Percentiles rank a stretch among this genome's conserved stretches.
Evolutionary conservation across 2,329 filamentous ascomycete species (phyloP).

Genomic region (Verticillium zaregamsianum): DNA sequence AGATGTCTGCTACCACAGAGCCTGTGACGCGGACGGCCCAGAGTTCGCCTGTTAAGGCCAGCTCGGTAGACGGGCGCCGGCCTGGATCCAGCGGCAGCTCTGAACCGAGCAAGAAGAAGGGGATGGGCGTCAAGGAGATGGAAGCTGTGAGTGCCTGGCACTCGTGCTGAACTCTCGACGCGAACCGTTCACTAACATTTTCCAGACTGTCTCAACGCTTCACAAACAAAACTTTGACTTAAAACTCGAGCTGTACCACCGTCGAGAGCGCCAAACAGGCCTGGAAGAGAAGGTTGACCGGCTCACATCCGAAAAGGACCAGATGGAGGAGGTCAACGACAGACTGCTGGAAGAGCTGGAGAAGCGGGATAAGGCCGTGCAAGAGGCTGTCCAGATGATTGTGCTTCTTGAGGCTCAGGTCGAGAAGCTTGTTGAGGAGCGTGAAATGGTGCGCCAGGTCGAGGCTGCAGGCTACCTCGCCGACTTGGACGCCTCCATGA

Average conservation of each 20-base stretch:
- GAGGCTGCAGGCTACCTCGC: slow-evolving; percentile 35
- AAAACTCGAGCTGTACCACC: slow-evolving; percentile 68
- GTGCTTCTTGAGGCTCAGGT: slow-evolving; percentile 58
- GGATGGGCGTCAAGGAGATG: slow-evolving; percentile 63
- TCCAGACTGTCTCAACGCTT: slow-evolving; percentile 59
- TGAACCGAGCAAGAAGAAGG: slow-evolving; percentile 43
- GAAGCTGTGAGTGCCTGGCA: slow-evolving; percentile 48
- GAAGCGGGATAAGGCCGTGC: slow-evolving; percentile 65
- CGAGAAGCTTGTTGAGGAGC: slow-evolving; percentile 48
- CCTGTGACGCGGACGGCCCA: slow-evolving; percentile 25
- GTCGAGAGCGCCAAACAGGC: slow-evolving; percentile 57
- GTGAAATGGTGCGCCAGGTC: slow-evolving; percentile 47
- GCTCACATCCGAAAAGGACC: slow-evolving; percentile 49
- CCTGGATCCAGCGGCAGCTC: slow-evolving; percentile 35
- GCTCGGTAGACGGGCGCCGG: slow-evolving; percentile 27
- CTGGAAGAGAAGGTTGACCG: slow-evolving; percentile 55
- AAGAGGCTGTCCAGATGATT: slow-evolving; percentile 68
- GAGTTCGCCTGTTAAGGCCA: slow-evolving; percentile 34
- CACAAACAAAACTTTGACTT: slow-evolving; percentile 76
- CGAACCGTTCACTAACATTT: slow-evolving; percentile 2
- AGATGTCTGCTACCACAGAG: slow-evolving; percentile 34
- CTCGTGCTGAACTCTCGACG: slow-evolving; percentile 1
- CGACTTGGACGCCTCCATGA: slow-evolving; percentile 19
- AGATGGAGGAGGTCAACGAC: slow-evolving; percentile 55
- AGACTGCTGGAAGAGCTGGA: slow-evolving; percentile 57